Base-by-base conservation (phyloP, 1,139 yeast genomes). In the Saccharomyces hybrid region DNA sequence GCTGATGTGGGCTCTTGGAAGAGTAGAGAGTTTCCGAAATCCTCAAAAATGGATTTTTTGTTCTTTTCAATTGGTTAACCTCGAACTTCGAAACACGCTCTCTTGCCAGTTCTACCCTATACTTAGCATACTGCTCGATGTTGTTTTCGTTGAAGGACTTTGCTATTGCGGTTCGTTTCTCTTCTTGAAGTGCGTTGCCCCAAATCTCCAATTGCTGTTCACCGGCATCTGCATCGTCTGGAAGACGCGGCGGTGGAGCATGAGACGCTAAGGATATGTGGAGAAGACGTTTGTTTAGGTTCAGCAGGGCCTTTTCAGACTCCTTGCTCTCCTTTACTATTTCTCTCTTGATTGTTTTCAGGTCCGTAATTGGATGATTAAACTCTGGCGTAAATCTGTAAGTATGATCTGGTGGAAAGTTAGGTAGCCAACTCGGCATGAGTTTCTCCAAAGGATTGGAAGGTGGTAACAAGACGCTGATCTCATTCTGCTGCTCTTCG, bases 331-430 rank as follows among this genome's bases (percentile, higher is more conserved):
- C 97, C 56, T 83, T 84, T 3, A 88, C 93, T 53, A 90, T 74
- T 63, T 80, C 80, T 56, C 86, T 79, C 58, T 95, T 75, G 52
- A 91, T 77, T 56, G 80, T 75, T 58, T 86, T 81, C 61, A 91
- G 88, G 66, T 88, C 95, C 0, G 84, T 79, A n/a, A 84, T 72
- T 20, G 85, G 75, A 31, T 81, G 75, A 59, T 82, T 77, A 66
- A 76, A 88, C 57, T 78, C 77, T 0, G 96, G 86, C 0, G 97
- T 87, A 52, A 82, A 78, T 69, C 82, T 83, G 67, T 86, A 91
- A 0, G 98, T 91, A 70, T 90, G 95, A 64, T 88, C 96, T 0
- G 98, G 97, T 1, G 98, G 98, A 42, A 90, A 76, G 25, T 82
- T 83, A 0, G 98, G 98, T 63, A 91, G 73, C 82, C 89, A 88